Conservation (phyloP, 2,329 filamentous ascomycete species). For the Scleromitrula shiraiana region DNA sequence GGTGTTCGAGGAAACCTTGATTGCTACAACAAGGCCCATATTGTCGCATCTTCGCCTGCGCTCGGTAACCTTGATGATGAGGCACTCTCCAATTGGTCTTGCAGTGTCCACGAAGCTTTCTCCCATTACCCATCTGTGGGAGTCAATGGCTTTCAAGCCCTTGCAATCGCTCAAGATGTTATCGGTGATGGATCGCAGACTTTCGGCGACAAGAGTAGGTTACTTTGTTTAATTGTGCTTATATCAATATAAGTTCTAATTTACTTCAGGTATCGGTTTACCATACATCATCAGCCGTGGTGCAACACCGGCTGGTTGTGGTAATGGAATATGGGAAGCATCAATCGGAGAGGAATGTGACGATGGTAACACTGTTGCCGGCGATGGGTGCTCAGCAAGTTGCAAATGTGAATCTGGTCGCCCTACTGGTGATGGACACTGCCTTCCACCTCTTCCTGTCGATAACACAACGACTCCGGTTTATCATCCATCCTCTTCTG, state of each 20-base stretch:
- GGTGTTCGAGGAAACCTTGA: slow-evolving; percentile 32
- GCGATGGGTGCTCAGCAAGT: slow-evolving; percentile 32
- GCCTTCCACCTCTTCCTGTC: slow-evolving; percentile 9
- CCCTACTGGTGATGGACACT: slow-evolving; percentile 24
- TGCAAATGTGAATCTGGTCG: slow-evolving; percentile 33
- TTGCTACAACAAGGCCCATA: slow-evolving; percentile 35
- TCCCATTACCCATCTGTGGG: slow-evolving; percentile 32
- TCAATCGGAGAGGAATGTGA: slow-evolving; percentile 35
- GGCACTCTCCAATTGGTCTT: slow-evolving; percentile 36
- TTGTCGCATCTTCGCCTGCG: slow-evolving; percentile 32
- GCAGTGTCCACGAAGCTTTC: slow-evolving; percentile 37
- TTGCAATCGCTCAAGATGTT: slow-evolving; percentile 34
- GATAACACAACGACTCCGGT: slow-evolving; percentile 4
- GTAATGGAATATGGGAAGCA: slow-evolving; percentile 32
- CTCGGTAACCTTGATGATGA: slow-evolving; percentile 31
- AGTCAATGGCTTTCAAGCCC: slow-evolving; percentile 31
- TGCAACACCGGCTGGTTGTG: slow-evolving; percentile 34
- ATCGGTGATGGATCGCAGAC: slow-evolving; percentile 29
- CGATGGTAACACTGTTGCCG: slow-evolving; percentile 31
- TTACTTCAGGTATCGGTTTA: slow-evolving; percentile 32
- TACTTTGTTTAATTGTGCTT: too few species aligned
- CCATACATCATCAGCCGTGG: slow-evolving; percentile 38
- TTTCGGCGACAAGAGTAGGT: slow-evolving; percentile 33
- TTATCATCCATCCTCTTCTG: slow-evolving; percentile 8
- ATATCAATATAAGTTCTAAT: too few species aligned